phyloP scores from a whole-genome alignment of 768 basidiomycete species.

The Termitomyces sp. region DNA sequence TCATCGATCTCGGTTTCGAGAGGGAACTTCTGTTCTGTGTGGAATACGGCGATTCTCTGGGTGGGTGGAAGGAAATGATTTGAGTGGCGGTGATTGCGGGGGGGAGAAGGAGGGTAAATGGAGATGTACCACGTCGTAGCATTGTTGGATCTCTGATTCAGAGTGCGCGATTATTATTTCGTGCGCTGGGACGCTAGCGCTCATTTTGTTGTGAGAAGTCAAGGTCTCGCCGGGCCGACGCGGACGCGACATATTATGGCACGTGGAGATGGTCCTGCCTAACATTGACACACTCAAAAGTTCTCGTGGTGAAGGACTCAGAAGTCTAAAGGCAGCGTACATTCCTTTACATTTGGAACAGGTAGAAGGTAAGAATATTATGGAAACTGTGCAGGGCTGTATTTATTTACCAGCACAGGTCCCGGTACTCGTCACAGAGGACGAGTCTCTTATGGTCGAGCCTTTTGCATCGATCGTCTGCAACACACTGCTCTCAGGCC shows the following conservation, averaged over 20 bases:
- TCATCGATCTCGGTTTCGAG: conserved; percentile 74
- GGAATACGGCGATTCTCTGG: conserved; percentile 54
- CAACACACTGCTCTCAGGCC: conserved; percentile 41
- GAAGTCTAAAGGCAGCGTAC: too few species aligned
- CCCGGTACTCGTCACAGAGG: conserved; percentile 17
- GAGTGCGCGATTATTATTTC: conserved; percentile 54
- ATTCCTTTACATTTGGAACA: not conserved
- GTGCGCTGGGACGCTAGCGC: conserved; percentile 34
- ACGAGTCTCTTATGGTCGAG: conserved; percentile 53
- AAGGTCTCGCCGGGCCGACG: too few species aligned
- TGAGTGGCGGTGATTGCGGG: conserved; percentile 1
- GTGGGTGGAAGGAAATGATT: not conserved
- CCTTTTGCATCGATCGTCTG: conserved; percentile 54
- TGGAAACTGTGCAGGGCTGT: too few species aligned
- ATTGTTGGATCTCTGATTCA: conserved; percentile 56
- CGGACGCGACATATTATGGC: not conserved
- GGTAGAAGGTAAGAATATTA: not conserved
- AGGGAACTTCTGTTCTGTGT: conserved; percentile 67
- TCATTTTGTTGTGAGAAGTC: too few species aligned
- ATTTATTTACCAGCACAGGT: not conserved
- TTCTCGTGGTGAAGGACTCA: not conserved
- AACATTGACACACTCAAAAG: conserved; percentile 15
- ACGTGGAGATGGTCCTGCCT: conserved; percentile 8
- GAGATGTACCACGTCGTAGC: conserved; percentile 50
- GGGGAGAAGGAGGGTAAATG: not conserved